A percentile compares a stretch with the other conserved stretches of the same genome.
phyloP scores from a whole-genome alignment of 257 asterid species.

The Solanum pimpinellifolium region DNA sequence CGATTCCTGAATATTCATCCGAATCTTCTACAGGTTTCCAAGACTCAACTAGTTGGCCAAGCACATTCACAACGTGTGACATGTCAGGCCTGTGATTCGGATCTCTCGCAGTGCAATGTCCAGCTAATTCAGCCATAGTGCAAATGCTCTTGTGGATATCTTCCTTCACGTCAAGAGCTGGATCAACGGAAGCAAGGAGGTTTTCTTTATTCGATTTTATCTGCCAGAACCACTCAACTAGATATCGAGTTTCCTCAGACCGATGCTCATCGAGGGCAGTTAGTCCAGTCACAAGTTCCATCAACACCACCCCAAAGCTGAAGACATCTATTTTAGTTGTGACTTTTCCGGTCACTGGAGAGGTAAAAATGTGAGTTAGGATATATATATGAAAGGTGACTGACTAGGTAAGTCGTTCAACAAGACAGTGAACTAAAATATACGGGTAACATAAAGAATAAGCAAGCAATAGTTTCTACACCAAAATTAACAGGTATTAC shows the following conservation, averaged over 20 bases:
- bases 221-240: conserved; percentile 73
- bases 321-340: conserved; percentile 72
- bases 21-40: conserved; percentile 54
- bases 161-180: conserved; percentile 36
- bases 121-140: conserved; percentile 43
- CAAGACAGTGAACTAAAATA: background rate
- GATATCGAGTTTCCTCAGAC: conserved; percentile 53
- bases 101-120: conserved; percentile 72
- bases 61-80: conserved; percentile 59
- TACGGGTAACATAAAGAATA: background rate
- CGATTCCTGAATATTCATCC: conserved; percentile 19
- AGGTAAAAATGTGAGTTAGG: background rate
- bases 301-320: conserved; percentile 74
- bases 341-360: conserved; percentile 60
- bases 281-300: conserved; percentile 70
- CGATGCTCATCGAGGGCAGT: conserved; percentile 62
- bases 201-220: conserved; percentile 24
- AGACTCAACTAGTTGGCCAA: conserved; percentile 34
- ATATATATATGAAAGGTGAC: background rate
- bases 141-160: conserved; percentile 34
- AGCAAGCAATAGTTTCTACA: background rate
- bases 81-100: conserved; percentile 72
- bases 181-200: conserved; percentile 47
- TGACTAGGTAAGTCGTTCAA: background rate
- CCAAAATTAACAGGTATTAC: background rate